These are phyloP conservation scores for Aspergillus brunneoviolaceus DNA, from an alignment of 2,329 filamentous ascomycete species.

Conservation along the genomic window DNA sequence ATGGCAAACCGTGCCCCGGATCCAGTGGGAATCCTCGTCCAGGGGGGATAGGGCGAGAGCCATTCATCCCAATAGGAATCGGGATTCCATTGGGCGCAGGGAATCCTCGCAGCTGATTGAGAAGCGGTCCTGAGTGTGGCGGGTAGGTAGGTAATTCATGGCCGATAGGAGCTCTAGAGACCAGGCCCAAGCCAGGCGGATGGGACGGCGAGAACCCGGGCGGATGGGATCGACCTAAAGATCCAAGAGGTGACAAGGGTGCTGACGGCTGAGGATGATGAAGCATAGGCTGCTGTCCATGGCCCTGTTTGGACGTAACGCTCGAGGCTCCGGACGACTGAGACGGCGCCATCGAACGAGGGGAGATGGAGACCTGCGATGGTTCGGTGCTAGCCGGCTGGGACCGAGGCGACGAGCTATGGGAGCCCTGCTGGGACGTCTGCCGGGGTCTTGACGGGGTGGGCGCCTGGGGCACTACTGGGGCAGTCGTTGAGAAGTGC, in stretches of 20 bases:
- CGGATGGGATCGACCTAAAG: slow-evolving; percentile 57
- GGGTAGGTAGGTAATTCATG: slow-evolving; percentile 58
- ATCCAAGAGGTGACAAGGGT: slow-evolving; percentile 65
- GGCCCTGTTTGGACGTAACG: slow-evolving; percentile 61
- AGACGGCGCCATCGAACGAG: slow-evolving; percentile 60
- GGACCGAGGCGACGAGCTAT: slow-evolving; percentile 63
- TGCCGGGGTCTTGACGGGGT: slow-evolving; percentile 76
- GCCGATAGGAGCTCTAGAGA: slow-evolving; percentile 52
- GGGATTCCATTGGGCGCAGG: slow-evolving; percentile 51
- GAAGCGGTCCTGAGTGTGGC: slow-evolving; percentile 52
- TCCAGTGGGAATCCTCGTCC: slow-evolving; percentile 57
- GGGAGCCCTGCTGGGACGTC: slow-evolving; percentile 73
- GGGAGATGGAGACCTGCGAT: slow-evolving; percentile 63
- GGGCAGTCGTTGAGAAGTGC: slow-evolving; percentile 74
- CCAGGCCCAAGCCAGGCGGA: slow-evolving; percentile 55
- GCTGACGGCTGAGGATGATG: slow-evolving; percentile 61
- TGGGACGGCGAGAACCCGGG: slow-evolving; percentile 54
- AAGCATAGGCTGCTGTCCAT: slow-evolving; percentile 50
- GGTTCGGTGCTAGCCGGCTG: slow-evolving; percentile 52
- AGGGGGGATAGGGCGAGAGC: slow-evolving; percentile 59
- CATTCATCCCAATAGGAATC: slow-evolving; percentile 61
- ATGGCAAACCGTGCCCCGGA: slow-evolving; percentile 41
- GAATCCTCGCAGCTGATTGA: slow-evolving; percentile 57
- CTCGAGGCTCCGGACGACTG: slow-evolving; percentile 66
- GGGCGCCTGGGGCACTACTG: slow-evolving; percentile 76